phyloP scores from a whole-genome alignment of 1,284 basidiomycete genomes.

The Ceratobasidium sp. region DNA sequence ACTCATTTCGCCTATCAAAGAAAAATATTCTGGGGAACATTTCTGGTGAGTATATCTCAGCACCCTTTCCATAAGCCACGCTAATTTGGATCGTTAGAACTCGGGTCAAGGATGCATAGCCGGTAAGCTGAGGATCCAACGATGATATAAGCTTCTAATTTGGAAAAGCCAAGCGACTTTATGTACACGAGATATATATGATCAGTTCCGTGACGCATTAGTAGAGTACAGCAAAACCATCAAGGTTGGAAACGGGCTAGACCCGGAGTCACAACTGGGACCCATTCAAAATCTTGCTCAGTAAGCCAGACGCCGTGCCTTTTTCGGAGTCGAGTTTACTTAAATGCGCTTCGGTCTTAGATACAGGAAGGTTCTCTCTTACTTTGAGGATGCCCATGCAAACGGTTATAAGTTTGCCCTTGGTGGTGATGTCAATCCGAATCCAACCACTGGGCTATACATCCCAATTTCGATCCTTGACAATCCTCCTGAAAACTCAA shows the following conservation, averaged over 20 bases:
- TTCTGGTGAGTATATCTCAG: conserved; percentile 33
- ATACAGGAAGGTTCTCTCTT: conserved; percentile 5
- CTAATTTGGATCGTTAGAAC: no score
- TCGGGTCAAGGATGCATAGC: no score
- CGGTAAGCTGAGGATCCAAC: no score
- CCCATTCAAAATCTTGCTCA: conserved; percentile 26
- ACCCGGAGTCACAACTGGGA: conserved; percentile 15
- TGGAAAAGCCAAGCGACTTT: conserved; percentile 52
- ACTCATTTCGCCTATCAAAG: neutral
- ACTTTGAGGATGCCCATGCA: conserved; percentile 28
- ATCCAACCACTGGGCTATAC: conserved; percentile 15
- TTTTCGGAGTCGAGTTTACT: neutral
- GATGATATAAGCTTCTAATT: no score
- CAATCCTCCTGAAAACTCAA: conserved; percentile 34
- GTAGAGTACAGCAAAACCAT: conserved; percentile 51
- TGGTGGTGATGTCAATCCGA: conserved; percentile 14
- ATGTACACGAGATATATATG: conserved; percentile 58
- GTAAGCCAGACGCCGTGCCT: neutral
- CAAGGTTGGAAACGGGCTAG: conserved; percentile 52
- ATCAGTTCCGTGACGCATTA: conserved; percentile 50
- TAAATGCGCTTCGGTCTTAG: neutral
- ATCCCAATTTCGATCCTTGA: conserved; percentile 30
- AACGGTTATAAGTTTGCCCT: conserved; percentile 31
- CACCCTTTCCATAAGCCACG: no score
- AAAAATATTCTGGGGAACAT: conserved; percentile 15